Conservation (phyloP, 805 yeast species). For the Wickerhamiella allomyrinae region DNA sequence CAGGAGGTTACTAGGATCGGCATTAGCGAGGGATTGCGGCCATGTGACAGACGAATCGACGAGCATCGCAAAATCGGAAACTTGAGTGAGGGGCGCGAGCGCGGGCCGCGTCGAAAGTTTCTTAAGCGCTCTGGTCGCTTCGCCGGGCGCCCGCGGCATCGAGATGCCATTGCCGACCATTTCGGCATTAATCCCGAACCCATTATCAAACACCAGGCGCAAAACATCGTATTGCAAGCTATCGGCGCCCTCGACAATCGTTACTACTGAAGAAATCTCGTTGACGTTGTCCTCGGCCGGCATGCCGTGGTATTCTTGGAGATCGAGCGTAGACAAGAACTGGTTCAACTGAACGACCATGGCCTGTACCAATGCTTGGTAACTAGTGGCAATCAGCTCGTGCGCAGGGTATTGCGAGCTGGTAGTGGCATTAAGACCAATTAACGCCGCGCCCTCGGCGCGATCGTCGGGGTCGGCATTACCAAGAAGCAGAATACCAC, state of each 20-base stretch:
- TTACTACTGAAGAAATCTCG: slow-evolving; percentile 25
- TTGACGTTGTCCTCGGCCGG: slow-evolving; percentile 6
- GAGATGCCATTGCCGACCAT: slow-evolving; percentile 26
- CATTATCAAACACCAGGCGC: slow-evolving; percentile 25
- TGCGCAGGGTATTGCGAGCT: slow-evolving; percentile 18
- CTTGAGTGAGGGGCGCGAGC: slow-evolving; percentile 7
- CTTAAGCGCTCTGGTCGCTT: slow-evolving; percentile 11
- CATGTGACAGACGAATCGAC: slow-evolving; percentile 20
- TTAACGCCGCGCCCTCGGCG: slow-evolving; percentile 29
- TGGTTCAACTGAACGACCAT: slow-evolving; percentile 25
- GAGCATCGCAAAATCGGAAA: slow-evolving; percentile 15
- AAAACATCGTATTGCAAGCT: slow-evolving; percentile 18
- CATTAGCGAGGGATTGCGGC: slow-evolving; percentile 2
- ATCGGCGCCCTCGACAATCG: slow-evolving; percentile 23
- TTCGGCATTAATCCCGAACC: slow-evolving; percentile 26
- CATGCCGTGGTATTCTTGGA: slow-evolving; percentile 7
- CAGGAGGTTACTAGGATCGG: slow-evolving; percentile 10
- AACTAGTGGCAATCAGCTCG: slow-evolving; percentile 24
- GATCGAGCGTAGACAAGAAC: slow-evolving; percentile 23
- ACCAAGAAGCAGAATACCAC: slow-evolving; percentile 28
- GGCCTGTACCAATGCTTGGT: slow-evolving; percentile 22
- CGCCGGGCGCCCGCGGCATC: slow-evolving; percentile 20
- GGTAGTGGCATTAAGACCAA: slow-evolving; percentile 25
- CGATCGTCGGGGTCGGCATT: slow-evolving; percentile 22
- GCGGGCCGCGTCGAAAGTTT: slow-evolving; percentile 5